A percentile compares a stretch with the other conserved stretches of the same genome.
Conservation (phyloP, 129 eudicot genomes). For the Erigeron canadensis region DNA sequence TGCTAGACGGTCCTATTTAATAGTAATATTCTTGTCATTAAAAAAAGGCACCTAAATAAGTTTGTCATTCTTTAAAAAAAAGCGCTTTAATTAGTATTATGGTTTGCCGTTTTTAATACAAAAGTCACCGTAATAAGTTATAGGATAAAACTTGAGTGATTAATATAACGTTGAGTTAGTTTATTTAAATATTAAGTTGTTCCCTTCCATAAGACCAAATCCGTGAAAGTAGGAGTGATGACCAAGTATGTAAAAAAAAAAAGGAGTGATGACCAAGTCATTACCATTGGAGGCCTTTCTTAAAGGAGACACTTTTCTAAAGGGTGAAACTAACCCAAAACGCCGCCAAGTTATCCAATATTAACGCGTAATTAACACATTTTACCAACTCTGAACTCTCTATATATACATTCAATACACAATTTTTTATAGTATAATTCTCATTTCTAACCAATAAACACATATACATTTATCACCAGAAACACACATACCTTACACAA, state of each 20-base stretch:
- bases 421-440: background rate
- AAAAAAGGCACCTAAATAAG: too few relatives aligned
- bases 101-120: too few relatives aligned
- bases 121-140: too few relatives aligned
- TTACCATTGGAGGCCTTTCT: background rate
- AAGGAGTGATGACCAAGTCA: constrained; percentile 21
- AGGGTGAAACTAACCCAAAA: constrained; percentile 3
- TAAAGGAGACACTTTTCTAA: background rate
- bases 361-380: constrained; percentile 25
- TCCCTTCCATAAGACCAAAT: constrained; percentile 23
- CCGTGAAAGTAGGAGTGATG: background rate
- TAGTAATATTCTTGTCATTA: too few relatives aligned
- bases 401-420: background rate
- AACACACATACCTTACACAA: background rate
- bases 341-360: constrained; percentile 1
- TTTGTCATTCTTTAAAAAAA: too few relatives aligned
- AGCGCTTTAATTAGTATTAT: too few relatives aligned
- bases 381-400: background rate
- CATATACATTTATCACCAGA: background rate
- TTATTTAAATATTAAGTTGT: background rate
- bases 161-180: too few relatives aligned
- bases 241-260: too few relatives aligned
- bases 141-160: too few relatives aligned
- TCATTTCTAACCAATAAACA: background rate
- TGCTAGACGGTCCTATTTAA: too few relatives aligned